Percentiles rank a stretch among this genome's conserved stretches.
These are phyloP conservation scores for Metrosideros polymorpha DNA, from an alignment of 441 rosid genomes.

Conservation along the genomic window DNA sequence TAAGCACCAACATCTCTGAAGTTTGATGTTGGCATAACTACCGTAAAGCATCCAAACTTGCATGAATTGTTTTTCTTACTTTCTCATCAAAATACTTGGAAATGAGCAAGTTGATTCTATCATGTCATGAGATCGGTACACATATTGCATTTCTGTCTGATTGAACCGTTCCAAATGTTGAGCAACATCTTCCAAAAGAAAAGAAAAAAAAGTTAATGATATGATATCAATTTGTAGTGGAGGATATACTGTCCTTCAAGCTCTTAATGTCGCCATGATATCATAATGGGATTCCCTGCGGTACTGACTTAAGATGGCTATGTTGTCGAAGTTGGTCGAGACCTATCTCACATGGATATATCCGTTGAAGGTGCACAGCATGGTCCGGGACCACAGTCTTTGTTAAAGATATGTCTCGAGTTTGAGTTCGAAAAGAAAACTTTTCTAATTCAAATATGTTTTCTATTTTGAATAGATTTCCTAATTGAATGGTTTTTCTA, in stretches of 20 bases:
- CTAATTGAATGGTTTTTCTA: too few species aligned
- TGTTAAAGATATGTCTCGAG: too few species aligned
- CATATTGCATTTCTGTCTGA: not conserved
- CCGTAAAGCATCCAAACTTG: not conserved
- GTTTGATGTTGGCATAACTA: not conserved
- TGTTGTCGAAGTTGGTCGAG: conserved; percentile 8
- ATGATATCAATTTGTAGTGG: not conserved
- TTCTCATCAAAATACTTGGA: not conserved
- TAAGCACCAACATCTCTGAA: not conserved
- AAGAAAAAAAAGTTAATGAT: not conserved
- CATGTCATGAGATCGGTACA: not conserved
- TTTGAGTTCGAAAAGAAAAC: too few species aligned
- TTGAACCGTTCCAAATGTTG: not conserved
- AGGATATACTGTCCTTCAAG: not conserved
- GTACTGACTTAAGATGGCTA: conserved; percentile 11
- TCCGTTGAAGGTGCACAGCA: conserved; percentile 19
- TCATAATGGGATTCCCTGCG: not conserved
- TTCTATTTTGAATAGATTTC: too few species aligned
- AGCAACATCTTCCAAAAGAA: not conserved
- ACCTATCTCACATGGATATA: conserved; percentile 10
- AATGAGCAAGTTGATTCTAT: not conserved
- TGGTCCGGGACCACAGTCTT: conserved; percentile 12
- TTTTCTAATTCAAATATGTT: too few species aligned
- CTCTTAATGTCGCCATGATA: not conserved
- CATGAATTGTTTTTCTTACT: not conserved